Conservation (phyloP, 2,329 filamentous ascomycete genomes). For the Hirsutella minnesotensis region DNA sequence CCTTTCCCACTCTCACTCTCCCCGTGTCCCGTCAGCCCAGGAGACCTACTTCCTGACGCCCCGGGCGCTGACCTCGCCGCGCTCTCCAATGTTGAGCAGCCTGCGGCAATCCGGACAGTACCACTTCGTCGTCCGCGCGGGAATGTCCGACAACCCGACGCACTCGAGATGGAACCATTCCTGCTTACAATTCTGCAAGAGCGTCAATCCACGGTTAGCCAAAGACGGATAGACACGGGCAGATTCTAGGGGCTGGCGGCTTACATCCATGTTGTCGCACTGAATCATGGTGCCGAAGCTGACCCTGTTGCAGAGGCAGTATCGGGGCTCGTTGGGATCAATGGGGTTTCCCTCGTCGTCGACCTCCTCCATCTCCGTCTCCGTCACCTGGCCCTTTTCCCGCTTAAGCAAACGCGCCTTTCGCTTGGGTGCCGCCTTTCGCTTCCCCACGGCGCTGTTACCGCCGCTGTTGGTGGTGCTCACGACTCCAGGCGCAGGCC, state of each 20-base stretch:
- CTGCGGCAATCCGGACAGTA: conserved; percentile 69
- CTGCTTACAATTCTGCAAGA: conserved; percentile 51
- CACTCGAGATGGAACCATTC: conserved; percentile 83
- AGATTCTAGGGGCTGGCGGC: no score
- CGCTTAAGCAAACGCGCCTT: conserved; percentile 42
- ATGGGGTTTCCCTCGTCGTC: conserved; percentile 59
- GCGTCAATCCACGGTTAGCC: background rate
- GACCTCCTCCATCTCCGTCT: conserved; percentile 43
- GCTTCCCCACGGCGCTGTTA: conserved; percentile 57
- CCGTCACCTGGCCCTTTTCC: conserved; percentile 29
- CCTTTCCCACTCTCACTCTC: no score
- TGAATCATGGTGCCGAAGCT: conserved; percentile 76
- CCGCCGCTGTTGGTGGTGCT: conserved; percentile 49
- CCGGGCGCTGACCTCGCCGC: conserved; percentile 49
- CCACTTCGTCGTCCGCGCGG: conserved; percentile 67
- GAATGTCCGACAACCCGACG: conserved; percentile 55
- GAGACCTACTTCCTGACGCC: conserved; percentile 33
- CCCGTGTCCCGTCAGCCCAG: conserved; percentile 3
- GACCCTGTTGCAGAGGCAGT: conserved; percentile 69
- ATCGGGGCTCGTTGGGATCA: conserved; percentile 63
- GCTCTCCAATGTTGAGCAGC: conserved; percentile 49
- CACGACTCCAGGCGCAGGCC: conserved; percentile 62
- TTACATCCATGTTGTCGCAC: conserved; percentile 68
- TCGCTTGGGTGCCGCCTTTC: conserved; percentile 57
- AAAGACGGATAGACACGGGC: no score